Evolutionary conservation across 768 basidiomycete species (phyloP), one percentile per base, ranked within the genome.

Genomic region (Lepiota brunneoincarnata): DNA sequence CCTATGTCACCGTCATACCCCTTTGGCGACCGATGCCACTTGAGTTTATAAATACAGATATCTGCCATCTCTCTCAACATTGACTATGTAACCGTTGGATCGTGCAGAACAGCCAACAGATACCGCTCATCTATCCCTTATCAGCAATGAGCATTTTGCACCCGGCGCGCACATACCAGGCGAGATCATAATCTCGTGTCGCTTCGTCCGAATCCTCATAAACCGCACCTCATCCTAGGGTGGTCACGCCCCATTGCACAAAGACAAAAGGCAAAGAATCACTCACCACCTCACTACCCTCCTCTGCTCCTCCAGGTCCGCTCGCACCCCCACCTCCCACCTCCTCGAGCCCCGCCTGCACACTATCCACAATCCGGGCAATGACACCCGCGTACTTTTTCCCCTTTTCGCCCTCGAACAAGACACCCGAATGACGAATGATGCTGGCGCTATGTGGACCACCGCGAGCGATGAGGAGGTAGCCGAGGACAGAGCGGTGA

Each of bases 121-220:
- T 87, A 93, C 61, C 82, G 78, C 51, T 88, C 86, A 63, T 92
- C 92, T 93, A 50, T 38, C 34, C 2, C n/a, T 21, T 5, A 18
- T 53, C 31, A 53, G 51, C 17, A 43, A 34, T 10, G 7, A n/a
- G 20, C 6, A 34, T 26, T 17, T 28, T 21, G 15, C 14, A 18
- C 4, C 14, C 6, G 15, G 14, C 35, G 3, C 12, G 18, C 6
- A 64, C 86, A 24, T 49, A 92, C 94, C 90, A 53, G 94, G 94
- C 2, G 94, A 91, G 56, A 97, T 93, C 87, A 97, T 90, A 54
- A 97, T 75, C 64, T 96, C 94, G 67, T 97, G 94, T 48, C 89
- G 80, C 65, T 83, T 91, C 55, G 94, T 96, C 45, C 94, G 82
- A 71, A 96, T 93, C 54, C 93, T 75, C 82, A 97, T 84, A 63